Percentiles rank a stretch among this genome's conserved stretches.
Conservation (phyloP, 495 filamentous ascomycete genomes). For the Aeminium ludgeri region DNA sequence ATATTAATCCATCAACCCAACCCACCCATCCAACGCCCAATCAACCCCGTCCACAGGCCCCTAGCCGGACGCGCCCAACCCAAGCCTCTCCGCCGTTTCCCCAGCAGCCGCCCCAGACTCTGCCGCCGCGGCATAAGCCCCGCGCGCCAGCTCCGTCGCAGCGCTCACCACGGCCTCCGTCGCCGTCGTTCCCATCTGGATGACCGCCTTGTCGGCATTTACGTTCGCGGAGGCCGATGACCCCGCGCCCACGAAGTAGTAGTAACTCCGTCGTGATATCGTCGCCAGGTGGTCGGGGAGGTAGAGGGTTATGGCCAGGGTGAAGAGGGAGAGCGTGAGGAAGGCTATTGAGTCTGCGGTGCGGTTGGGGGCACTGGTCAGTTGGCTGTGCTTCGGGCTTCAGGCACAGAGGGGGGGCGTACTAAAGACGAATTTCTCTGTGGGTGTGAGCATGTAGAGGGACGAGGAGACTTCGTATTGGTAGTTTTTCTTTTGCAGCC, state of each 20-base stretch:
- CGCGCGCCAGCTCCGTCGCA: neutral
- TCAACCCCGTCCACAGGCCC: too few relatives aligned
- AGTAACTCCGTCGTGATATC: constrained; percentile 70
- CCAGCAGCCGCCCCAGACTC: neutral
- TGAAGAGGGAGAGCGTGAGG: constrained; percentile 66
- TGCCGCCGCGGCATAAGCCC: constrained; percentile 1
- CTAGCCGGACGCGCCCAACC: too few relatives aligned
- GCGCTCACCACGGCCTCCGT: constrained; percentile 2
- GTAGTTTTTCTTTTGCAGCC: constrained; percentile 64
- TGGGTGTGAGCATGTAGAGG: constrained; percentile 72
- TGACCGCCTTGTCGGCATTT: neutral
- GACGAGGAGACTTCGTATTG: constrained; percentile 77
- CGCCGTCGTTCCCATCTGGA: neutral
- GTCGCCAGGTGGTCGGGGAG: constrained; percentile 73
- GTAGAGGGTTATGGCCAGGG: constrained; percentile 75
- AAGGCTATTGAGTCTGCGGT: constrained; percentile 72
- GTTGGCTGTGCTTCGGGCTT: neutral
- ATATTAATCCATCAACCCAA: too few relatives aligned
- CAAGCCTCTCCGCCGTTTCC: constrained; percentile 1
- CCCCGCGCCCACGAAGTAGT: constrained; percentile 78
- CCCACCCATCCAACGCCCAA: too few relatives aligned
- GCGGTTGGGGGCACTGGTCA: neutral
- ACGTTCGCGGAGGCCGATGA: too few relatives aligned
- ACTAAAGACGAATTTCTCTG: constrained; percentile 78
- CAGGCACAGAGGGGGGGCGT: constrained; percentile 18